These are phyloP conservation scores for Cladorrhinum sp. DNA, from an alignment of 2,329 filamentous ascomycete species.

Conservation along the genomic window DNA sequence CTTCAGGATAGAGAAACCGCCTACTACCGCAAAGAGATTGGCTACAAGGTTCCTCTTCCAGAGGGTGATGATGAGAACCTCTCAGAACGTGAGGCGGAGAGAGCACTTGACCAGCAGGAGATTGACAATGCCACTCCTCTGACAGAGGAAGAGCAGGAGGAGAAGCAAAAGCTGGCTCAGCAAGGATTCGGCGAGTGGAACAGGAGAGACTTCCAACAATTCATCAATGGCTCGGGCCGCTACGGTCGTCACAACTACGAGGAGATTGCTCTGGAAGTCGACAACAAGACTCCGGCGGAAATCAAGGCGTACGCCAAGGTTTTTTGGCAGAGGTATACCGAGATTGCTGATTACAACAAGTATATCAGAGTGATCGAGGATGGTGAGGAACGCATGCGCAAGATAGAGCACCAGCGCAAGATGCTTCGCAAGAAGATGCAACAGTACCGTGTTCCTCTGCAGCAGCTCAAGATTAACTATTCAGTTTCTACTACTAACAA, in stretches of 20 bases:
- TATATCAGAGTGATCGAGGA: conserved; percentile 87
- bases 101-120: conserved; percentile 81
- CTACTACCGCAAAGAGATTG: conserved; percentile 92
- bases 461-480: conserved; percentile 98
- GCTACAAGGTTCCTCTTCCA: conserved; percentile 85
- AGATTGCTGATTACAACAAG: conserved; percentile 86
- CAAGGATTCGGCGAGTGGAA: conserved; percentile 95
- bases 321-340: conserved; percentile 93
- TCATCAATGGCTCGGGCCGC: conserved; percentile 91
- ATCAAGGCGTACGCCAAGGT: conserved; percentile 89
- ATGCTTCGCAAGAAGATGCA: conserved; percentile 93
- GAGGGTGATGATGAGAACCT: conserved; percentile 84
- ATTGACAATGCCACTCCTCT: conserved; percentile 89
- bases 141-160: conserved; percentile 82
- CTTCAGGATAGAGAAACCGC: conserved; percentile 96
- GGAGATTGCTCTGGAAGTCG: conserved; percentile 82
- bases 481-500: conserved; percentile 99
- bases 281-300: conserved; percentile 82
- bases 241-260: conserved; percentile 85
- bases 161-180: conserved; percentile 77
- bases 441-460: conserved; percentile 93
- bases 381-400: conserved; percentile 84
- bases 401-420: conserved; percentile 88
- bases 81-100: conserved; percentile 81
- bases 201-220: conserved; percentile 95